These are phyloP conservation scores for Linum tenue DNA, from an alignment of 345 rosid species.

Conservation along the genomic window DNA sequence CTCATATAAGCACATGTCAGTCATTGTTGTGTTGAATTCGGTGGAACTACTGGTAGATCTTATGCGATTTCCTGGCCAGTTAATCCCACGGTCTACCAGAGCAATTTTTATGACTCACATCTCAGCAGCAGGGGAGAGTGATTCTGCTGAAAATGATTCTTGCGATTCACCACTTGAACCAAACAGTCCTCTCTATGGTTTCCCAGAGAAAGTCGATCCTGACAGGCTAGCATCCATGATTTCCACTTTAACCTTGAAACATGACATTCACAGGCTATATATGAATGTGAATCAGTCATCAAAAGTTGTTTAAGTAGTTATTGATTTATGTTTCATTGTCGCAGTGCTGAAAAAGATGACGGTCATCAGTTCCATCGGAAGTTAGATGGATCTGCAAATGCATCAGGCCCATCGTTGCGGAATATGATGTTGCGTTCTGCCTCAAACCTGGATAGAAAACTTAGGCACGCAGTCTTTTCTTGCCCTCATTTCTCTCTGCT, in stretches of 20 bases:
- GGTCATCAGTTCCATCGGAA: constrained; percentile 49
- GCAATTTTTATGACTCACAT: constrained; percentile 85
- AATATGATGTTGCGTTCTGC: constrained; percentile 54
- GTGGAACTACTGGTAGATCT: constrained; percentile 88
- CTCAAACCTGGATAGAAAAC: constrained; percentile 48
- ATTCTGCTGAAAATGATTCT: constrained; percentile 96
- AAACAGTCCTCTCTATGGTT: constrained; percentile 85
- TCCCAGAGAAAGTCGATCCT: constrained; percentile 56
- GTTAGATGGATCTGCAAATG: constrained; percentile 58
- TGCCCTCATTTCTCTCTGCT: not conserved
- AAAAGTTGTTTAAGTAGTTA: not conserved
- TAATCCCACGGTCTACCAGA: constrained; percentile 71
- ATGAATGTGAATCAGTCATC: not conserved
- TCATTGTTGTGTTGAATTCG: constrained; percentile 71
- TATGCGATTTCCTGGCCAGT: constrained; percentile 94
- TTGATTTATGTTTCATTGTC: constrained; percentile 7
- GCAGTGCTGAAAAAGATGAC: constrained; percentile 85
- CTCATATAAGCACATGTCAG: constrained; percentile 86
- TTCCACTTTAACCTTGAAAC: constrained; percentile 18
- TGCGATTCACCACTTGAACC: constrained; percentile 99
- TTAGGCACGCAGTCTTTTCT: constrained; percentile 40
- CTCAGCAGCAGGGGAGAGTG: constrained; percentile 97
- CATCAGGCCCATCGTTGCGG: constrained; percentile 60
- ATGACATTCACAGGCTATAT: not conserved
- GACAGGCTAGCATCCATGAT: constrained; percentile 44